Evolutionary conservation across 495 filamentous ascomycete species (phyloP).

Genomic region (Choiromyces venosus): DNA sequence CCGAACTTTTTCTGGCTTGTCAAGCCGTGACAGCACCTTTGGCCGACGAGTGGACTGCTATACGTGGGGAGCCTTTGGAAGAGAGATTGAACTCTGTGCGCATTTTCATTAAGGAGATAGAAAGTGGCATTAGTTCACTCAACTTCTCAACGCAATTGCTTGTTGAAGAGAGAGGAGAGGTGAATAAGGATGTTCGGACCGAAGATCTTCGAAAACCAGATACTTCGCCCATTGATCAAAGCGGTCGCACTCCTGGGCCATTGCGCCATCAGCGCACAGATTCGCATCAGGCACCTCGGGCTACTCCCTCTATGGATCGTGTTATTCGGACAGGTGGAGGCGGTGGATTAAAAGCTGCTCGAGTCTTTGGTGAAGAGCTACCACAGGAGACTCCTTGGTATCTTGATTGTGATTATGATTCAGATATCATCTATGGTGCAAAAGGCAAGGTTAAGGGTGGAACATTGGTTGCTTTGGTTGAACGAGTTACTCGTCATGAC

Average conservation of each 20-base stretch:
- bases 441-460: slow-evolving; percentile 81
- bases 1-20: slow-evolving; percentile 78
- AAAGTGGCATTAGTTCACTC: slow-evolving; percentile 79
- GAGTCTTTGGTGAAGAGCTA: slow-evolving; percentile 76
- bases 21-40: slow-evolving; percentile 83
- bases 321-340: slow-evolving; percentile 6
- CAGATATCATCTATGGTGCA: slow-evolving; percentile 80
- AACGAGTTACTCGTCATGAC: slow-evolving; percentile 92
- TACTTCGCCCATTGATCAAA: slow-evolving; percentile 4
- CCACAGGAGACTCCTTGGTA: slow-evolving; percentile 76
- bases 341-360: slow-evolving; percentile 64
- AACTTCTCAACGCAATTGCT: slow-evolving; percentile 81
- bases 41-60: slow-evolving; percentile 89
- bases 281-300: slow-evolving; percentile 43
- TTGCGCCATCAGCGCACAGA: slow-evolving; percentile 47
- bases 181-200: slow-evolving; percentile 32
- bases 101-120: slow-evolving; percentile 67
- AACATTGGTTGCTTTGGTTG: slow-evolving; percentile 82
- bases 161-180: slow-evolving; percentile 65
- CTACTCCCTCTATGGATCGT: slow-evolving; percentile 26
- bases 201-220: slow-evolving; percentile 28
- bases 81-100: slow-evolving; percentile 74
- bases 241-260: background rate
- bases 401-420: slow-evolving; percentile 80
- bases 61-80: slow-evolving; percentile 86